These are phyloP conservation scores for Pseudocercospora fuligena DNA, from an alignment of 2,329 filamentous ascomycete genomes.

Conservation along the genomic window DNA sequence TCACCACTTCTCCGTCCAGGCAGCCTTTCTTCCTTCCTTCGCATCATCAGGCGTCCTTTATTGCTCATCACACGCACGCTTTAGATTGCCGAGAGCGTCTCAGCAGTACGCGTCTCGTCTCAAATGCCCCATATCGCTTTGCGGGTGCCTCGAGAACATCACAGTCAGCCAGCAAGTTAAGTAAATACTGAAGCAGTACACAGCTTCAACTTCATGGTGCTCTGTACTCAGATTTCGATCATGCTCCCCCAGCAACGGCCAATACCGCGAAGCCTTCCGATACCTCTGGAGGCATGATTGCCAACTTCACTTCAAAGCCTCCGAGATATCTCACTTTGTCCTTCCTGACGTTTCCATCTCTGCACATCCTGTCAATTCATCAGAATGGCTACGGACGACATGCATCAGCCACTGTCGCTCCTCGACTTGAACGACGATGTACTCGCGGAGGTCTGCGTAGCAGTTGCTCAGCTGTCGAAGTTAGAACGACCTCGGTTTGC, in stretches of 20 bases:
- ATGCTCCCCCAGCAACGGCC: neutral
- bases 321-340: neutral
- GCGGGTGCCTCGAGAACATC: neutral
- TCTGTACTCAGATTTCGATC: neutral
- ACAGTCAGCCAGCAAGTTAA: neutral
- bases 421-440: constrained; percentile 2
- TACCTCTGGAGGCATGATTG: neutral
- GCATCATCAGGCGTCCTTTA: neutral
- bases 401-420: neutral
- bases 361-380: too few species aligned
- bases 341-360: neutral
- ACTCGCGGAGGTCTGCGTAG: neutral
- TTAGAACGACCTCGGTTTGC: neutral
- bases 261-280: neutral
- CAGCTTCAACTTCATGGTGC: neutral
- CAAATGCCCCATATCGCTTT: neutral
- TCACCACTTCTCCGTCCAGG: neutral
- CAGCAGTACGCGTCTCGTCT: neutral
- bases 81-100: neutral
- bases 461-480: neutral
- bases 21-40: neutral
- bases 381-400: neutral
- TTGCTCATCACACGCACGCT: neutral
- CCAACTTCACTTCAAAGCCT: neutral
- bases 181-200: neutral